These are phyloP conservation scores for Crucihimalaya himalaica DNA, from an alignment of 345 rosid species.

Conservation along the genomic window DNA sequence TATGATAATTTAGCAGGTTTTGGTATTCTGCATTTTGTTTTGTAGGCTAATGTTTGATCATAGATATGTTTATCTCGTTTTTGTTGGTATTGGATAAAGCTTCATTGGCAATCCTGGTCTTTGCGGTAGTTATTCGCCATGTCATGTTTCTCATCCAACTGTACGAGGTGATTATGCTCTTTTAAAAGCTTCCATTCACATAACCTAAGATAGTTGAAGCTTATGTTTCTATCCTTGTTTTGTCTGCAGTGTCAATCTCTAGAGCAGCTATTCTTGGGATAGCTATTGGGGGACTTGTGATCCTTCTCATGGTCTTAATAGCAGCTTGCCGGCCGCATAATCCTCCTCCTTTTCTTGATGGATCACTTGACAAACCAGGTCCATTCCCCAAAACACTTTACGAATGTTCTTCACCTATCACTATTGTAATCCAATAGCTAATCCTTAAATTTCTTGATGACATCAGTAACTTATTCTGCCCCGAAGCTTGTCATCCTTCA, in stretches of 20 bases:
- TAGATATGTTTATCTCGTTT: neutral
- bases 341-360: constrained; percentile 62
- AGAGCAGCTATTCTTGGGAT: constrained; percentile 94
- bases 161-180: constrained; percentile 64
- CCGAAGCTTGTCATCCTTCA: constrained; percentile 90
- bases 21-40: neutral
- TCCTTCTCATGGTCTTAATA: constrained; percentile 83
- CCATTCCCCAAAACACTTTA: neutral
- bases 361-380: constrained; percentile 94
- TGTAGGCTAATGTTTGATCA: neutral
- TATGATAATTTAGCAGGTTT: constrained; percentile 12
- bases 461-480: constrained; percentile 63
- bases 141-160: constrained; percentile 56
- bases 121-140: constrained; percentile 71
- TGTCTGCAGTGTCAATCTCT: constrained; percentile 62
- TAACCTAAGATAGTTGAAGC: neutral
- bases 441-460: constrained; percentile 12
- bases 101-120: constrained; percentile 81
- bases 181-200: neutral
- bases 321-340: constrained; percentile 80
- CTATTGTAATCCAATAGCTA: constrained; percentile 12
- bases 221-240: neutral
- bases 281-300: constrained; percentile 80
- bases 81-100: constrained; percentile 41
- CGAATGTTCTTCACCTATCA: neutral